Percentiles rank a stretch among this genome's conserved stretches.
These are phyloP conservation scores for Ophiostoma angusticollis DNA, from an alignment of 2,329 filamentous ascomycete genomes.

Conservation along the genomic window DNA sequence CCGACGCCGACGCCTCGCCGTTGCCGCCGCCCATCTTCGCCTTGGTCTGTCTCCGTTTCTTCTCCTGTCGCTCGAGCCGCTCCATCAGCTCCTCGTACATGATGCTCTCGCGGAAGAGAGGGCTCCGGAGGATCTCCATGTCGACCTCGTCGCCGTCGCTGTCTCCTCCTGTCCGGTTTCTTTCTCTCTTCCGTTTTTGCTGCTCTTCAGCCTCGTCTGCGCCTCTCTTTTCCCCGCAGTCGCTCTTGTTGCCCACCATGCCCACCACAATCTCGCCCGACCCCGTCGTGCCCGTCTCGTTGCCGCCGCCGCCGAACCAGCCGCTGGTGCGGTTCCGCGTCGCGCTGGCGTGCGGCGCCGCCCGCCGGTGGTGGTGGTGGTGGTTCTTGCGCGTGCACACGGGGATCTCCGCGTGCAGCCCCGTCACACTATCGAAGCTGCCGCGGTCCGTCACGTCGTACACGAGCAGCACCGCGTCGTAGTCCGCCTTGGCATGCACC, in stretches of 20 bases:
- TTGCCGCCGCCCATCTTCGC: no score
- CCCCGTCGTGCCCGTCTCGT: slow-evolving; percentile 1
- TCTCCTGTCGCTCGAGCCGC: not conserved
- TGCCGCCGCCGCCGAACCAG: slow-evolving; percentile 7
- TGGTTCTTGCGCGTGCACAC: slow-evolving; percentile 11
- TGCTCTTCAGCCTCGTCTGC: not conserved
- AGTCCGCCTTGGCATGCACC: slow-evolving; percentile 15
- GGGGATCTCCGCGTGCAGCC: slow-evolving; percentile 16
- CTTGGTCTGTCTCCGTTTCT: not conserved
- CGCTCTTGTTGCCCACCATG: slow-evolving; percentile 56
- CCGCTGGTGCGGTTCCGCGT: slow-evolving; percentile 8
- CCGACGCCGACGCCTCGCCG: no score
- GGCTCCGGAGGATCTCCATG: slow-evolving; percentile 11
- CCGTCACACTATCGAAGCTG: slow-evolving; percentile 14
- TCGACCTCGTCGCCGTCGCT: not conserved
- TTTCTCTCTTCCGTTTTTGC: not conserved
- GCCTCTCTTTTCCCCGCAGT: slow-evolving; percentile 27
- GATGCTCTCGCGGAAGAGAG: slow-evolving; percentile 14
- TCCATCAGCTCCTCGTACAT: slow-evolving; percentile 9
- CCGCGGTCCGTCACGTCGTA: slow-evolving; percentile 18
- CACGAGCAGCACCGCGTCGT: slow-evolving; percentile 20
- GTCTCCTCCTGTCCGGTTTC: not conserved
- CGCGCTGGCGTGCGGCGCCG: not conserved
- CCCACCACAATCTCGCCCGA: slow-evolving; percentile 39
- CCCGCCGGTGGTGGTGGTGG: slow-evolving; percentile 6